These are phyloP conservation scores for Picea engelmannii DNA, from an alignment of 83 land plant genomes.

Conservation along the genomic window DNA sequence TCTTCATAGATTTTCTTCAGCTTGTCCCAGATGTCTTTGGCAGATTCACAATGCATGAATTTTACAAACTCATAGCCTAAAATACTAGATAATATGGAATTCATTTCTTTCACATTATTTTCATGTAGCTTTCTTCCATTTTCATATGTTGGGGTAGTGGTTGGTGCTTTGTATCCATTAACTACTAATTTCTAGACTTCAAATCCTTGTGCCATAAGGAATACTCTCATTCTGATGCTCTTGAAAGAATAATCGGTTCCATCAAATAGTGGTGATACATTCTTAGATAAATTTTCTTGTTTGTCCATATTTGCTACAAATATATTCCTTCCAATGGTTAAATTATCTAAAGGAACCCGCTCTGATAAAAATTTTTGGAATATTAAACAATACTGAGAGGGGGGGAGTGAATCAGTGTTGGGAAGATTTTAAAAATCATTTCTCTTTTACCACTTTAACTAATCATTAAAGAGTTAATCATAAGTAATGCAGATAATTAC, in stretches of 20 bases:
- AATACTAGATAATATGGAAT: neutral
- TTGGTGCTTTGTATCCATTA: neutral
- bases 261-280: neutral
- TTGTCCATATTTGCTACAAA: neutral
- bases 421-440: too few relatives aligned
- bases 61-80: neutral
- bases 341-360: neutral
- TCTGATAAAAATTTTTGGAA: neutral
- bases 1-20: neutral
- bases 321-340: too few relatives aligned
- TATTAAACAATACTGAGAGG: neutral
- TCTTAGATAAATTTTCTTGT: neutral
- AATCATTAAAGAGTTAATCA: too few relatives aligned
- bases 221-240: neutral
- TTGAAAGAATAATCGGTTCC: neutral
- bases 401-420: neutral
- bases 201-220: neutral
- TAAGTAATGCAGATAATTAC: too few relatives aligned
- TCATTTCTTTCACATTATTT: neutral
- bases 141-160: neutral
- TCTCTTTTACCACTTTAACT: too few relatives aligned
- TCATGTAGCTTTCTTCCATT: neutral
- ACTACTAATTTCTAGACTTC: neutral
- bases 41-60: neutral
- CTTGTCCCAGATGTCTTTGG: neutral